Percentiles rank a stretch among this genome's conserved stretches.
phyloP scores from a whole-genome alignment of 179 eudicot species.

The Nepenthes alata region DNA sequence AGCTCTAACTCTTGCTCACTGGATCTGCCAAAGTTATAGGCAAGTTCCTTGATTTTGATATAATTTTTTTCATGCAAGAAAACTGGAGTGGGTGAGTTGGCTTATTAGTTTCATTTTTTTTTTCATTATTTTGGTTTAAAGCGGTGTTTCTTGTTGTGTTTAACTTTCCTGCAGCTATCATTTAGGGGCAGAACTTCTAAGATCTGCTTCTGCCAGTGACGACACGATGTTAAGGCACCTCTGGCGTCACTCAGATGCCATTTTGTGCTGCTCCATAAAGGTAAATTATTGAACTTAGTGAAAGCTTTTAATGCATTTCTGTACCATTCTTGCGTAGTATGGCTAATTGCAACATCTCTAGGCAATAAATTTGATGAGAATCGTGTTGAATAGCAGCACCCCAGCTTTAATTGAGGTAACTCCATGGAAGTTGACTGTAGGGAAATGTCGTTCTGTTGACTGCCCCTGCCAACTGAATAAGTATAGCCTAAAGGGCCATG shows the following conservation, averaged over 20 bases:
- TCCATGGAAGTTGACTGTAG: too few species aligned
- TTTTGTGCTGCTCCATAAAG: constrained; percentile 44
- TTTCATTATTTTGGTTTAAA: background rate
- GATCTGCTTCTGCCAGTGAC: constrained; percentile 17
- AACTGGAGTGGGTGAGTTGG: background rate
- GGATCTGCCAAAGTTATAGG: constrained; percentile 48
- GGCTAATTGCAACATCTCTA: background rate
- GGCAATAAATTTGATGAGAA: too few species aligned
- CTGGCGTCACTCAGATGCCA: constrained; percentile 43
- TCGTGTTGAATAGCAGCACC: too few species aligned
- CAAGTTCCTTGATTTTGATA: constrained; percentile 6
- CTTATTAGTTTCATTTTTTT: background rate
- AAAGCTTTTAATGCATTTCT: background rate
- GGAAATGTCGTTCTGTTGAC: too few species aligned
- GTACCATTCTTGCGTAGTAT: background rate
- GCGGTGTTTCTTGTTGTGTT: background rate
- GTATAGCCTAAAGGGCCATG: too few species aligned
- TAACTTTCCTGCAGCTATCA: constrained; percentile 18
- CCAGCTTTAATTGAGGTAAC: too few species aligned
- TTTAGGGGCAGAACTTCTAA: constrained; percentile 28
- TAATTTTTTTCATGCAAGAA: background rate
- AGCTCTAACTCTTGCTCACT: constrained; percentile 38
- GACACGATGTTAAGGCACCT: constrained; percentile 33
- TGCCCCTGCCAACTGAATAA: background rate
- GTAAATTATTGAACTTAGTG: constrained; percentile 7